These are phyloP conservation scores for Trichophyton benhamiae DNA, from an alignment of 2,329 filamentous ascomycete genomes.

Conservation along the genomic window DNA sequence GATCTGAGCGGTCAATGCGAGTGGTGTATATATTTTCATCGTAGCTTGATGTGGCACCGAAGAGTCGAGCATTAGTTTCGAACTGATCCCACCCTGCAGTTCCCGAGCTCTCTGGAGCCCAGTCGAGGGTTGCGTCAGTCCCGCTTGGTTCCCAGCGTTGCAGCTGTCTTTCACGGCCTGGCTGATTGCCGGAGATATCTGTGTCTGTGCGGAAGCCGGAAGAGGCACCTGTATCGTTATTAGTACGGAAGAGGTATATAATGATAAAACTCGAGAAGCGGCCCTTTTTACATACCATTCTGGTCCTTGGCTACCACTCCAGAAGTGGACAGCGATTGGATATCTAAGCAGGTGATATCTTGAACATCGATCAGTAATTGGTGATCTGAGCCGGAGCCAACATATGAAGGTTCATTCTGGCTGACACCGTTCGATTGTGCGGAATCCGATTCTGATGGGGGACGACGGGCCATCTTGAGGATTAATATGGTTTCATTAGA, in stretches of 20 bases:
- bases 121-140: constrained; percentile 47
- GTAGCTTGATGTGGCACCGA: constrained; percentile 80
- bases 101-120: constrained; percentile 55
- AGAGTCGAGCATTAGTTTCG: constrained; percentile 72
- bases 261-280: neutral
- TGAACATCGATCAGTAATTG: constrained; percentile 50
- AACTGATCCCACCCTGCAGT: constrained; percentile 78
- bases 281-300: constrained; percentile 40
- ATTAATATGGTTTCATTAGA: constrained; percentile 42
- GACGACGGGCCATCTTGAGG: constrained; percentile 53
- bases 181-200: constrained; percentile 67
- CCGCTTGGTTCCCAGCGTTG: constrained; percentile 69
- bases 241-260: neutral
- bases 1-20: constrained; percentile 69
- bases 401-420: constrained; percentile 27
- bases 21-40: constrained; percentile 94
- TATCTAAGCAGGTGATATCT: constrained; percentile 46
- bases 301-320: constrained; percentile 40
- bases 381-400: constrained; percentile 35
- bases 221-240: constrained; percentile 44
- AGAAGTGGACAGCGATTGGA: constrained; percentile 42
- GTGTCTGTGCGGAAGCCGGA: constrained; percentile 71
- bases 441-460: constrained; percentile 23
- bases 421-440: constrained; percentile 32
- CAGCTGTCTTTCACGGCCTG: constrained; percentile 59